phyloP scores from a whole-genome alignment of 495 filamentous ascomycete species.

The Neohortaea acidophila region DNA sequence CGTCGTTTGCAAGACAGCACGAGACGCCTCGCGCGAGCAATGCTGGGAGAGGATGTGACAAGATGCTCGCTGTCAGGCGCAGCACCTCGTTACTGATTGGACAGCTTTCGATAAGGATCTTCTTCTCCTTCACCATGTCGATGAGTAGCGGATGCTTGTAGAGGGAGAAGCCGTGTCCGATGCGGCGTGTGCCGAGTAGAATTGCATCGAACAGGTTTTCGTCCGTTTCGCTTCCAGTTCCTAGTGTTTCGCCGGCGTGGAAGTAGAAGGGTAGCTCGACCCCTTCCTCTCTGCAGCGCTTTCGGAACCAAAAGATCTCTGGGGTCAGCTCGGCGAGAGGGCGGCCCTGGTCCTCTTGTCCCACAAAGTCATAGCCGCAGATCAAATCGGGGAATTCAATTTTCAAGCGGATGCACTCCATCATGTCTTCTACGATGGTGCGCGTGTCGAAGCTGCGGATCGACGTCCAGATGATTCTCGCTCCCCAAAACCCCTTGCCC shows the following conservation, averaged over 20 bases:
- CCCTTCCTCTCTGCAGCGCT: conserved; percentile 59
- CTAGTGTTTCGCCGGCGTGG: conserved; percentile 75
- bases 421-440: conserved; percentile 61
- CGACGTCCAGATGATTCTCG: conserved; percentile 76
- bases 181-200: conserved; percentile 69
- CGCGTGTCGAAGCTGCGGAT: conserved; percentile 46
- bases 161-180: conserved; percentile 76
- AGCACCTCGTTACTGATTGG: conserved; percentile 76
- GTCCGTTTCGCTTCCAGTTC: conserved; percentile 60
- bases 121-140: conserved; percentile 71
- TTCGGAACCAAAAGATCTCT: conserved; percentile 82
- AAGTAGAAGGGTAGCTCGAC: conserved; percentile 92
- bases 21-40: conserved; percentile 71
- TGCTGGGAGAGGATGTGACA: conserved; percentile 68
- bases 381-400: conserved; percentile 61
- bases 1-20: conserved; percentile 67
- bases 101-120: conserved; percentile 75
- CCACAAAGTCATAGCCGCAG: conserved; percentile 77
- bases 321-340: conserved; percentile 63
- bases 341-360: conserved; percentile 65
- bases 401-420: conserved; percentile 69
- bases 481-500: conserved; percentile 66
- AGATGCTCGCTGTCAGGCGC: conserved; percentile 57
- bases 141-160: conserved; percentile 85
- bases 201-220: conserved; percentile 84